Percentiles rank a stretch among this genome's conserved stretches.
These are phyloP conservation scores for Saccharomycopsis fodiens DNA, from an alignment of 805 yeast genomes.

Conservation along the genomic window DNA sequence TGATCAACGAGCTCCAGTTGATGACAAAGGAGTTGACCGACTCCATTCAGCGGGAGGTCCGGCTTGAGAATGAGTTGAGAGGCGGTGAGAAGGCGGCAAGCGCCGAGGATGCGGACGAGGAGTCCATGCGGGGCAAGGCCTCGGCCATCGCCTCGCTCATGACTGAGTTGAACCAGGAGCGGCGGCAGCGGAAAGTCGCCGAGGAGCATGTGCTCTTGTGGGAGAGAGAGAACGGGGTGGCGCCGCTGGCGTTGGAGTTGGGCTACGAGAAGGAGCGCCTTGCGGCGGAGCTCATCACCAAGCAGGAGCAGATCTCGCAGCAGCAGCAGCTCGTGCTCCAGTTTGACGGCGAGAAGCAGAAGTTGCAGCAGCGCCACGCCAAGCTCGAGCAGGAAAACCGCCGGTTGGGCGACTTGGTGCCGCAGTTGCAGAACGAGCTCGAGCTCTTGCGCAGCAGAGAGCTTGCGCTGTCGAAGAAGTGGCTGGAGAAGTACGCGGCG, in stretches of 20 bases:
- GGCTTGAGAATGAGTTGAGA: constrained; percentile 41
- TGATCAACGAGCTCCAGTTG: constrained; percentile 56
- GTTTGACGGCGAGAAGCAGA: constrained; percentile 29
- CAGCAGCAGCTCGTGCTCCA: constrained; percentile 40
- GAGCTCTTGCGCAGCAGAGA: constrained; percentile 27
- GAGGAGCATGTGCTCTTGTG: constrained; percentile 59
- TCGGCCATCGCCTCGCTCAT: constrained; percentile 44
- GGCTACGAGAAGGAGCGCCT: constrained; percentile 50
- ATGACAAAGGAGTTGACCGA: constrained; percentile 68
- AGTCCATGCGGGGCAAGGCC: constrained; percentile 33
- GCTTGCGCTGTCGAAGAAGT: constrained; percentile 17
- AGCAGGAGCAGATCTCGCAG: constrained; percentile 41
- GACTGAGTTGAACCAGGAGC: constrained; percentile 52
- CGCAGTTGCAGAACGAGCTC: constrained; percentile 37
- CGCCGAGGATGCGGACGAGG: constrained; percentile 25
- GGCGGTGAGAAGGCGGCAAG: constrained; percentile 1
- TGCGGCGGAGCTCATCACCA: constrained; percentile 37
- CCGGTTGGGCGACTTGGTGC: constrained; percentile 37
- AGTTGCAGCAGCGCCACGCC: constrained; percentile 33
- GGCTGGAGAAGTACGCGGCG: constrained; percentile 25
- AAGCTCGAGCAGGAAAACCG: constrained; percentile 34
- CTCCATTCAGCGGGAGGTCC: constrained; percentile 63
- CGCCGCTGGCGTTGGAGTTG: constrained; percentile 48
- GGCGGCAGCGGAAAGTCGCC: constrained; percentile 57
- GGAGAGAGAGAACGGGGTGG: constrained; percentile 37